Evolutionary conservation across 129 eudicot genomes (phyloP).

Genomic region (Chrysanthemum makinoi): DNA sequence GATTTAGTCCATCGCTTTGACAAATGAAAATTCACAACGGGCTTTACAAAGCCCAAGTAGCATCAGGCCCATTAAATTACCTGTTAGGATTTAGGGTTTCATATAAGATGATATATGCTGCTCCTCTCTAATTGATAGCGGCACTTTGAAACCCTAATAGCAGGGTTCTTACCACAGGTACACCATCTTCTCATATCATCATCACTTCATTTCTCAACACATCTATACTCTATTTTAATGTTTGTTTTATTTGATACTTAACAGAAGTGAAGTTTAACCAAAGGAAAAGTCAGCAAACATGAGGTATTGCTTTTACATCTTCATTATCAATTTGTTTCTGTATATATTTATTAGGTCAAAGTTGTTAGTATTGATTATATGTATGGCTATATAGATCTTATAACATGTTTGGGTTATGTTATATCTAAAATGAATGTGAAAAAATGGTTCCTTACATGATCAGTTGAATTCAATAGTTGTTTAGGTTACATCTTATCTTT

Average conservation of each 20-base stretch:
- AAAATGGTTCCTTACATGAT: too few relatives aligned
- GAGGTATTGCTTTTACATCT: slow-evolving; percentile 22
- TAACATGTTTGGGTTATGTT: too few relatives aligned
- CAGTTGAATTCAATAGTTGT: too few relatives aligned
- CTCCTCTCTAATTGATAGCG: slow-evolving; percentile 15
- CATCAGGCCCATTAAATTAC: slow-evolving; percentile 10
- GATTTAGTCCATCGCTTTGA: too few relatives aligned
- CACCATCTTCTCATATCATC: not conserved
- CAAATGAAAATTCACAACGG: not conserved
- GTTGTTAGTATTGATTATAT: too few relatives aligned
- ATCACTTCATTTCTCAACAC: not conserved
- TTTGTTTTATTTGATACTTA: slow-evolving; percentile 7
- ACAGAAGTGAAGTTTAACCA: slow-evolving; percentile 27
- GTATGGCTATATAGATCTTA: too few relatives aligned
- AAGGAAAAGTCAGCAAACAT: slow-evolving; percentile 19
- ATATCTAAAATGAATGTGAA: too few relatives aligned
- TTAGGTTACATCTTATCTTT: too few relatives aligned
- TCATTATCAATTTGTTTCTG: not conserved
- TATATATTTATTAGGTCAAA: too few relatives aligned
- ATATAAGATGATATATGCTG: slow-evolving; percentile 11
- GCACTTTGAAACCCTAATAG: slow-evolving; percentile 33
- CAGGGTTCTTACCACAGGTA: slow-evolving; percentile 36
- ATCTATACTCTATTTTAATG: not conserved
- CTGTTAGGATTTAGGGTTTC: slow-evolving; percentile 25
- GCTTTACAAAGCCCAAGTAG: not conserved